Evolutionary conservation across 495 filamentous ascomycete species (phyloP).

Genomic region (Penicillium samsonianum): DNA sequence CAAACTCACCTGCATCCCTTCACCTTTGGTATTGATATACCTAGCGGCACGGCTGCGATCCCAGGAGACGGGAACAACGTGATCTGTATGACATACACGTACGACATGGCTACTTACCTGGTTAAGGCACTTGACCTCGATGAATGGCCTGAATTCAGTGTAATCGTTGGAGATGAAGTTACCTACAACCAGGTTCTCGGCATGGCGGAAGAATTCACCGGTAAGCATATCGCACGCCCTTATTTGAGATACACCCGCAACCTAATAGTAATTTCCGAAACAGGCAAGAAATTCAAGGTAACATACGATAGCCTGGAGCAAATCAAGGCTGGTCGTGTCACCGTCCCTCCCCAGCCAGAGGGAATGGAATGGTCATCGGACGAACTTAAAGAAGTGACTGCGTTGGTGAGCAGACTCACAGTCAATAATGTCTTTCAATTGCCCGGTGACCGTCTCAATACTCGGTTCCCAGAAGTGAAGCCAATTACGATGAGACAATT

Average conservation of each 20-base stretch:
- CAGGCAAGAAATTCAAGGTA: slow-evolving; percentile 53
- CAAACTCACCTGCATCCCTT: slow-evolving; percentile 42
- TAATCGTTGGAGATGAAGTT: slow-evolving; percentile 47
- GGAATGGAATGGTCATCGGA: slow-evolving; percentile 23
- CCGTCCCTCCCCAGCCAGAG: slow-evolving; percentile 44
- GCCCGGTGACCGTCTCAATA: slow-evolving; percentile 31
- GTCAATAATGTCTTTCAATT: slow-evolving; percentile 37
- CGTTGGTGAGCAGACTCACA: slow-evolving; percentile 36
- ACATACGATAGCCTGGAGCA: slow-evolving; percentile 50
- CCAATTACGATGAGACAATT: slow-evolving; percentile 34
- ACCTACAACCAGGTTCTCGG: slow-evolving; percentile 50
- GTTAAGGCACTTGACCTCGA: slow-evolving; percentile 45
- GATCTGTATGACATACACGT: slow-evolving; percentile 54
- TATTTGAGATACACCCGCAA: background rate
- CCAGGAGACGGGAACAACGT: slow-evolving; percentile 51
- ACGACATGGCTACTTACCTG: slow-evolving; percentile 53
- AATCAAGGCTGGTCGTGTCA: slow-evolving; percentile 45
- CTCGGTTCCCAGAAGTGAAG: slow-evolving; percentile 30
- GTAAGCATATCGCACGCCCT: slow-evolving; percentile 26
- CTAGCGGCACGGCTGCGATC: slow-evolving; percentile 48
- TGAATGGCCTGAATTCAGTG: slow-evolving; percentile 48
- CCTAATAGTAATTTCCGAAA: background rate
- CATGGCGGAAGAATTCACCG: slow-evolving; percentile 48
- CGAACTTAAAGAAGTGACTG: slow-evolving; percentile 34
- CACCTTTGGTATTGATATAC: slow-evolving; percentile 49